Percentiles rank a stretch among this genome's conserved stretches.
These are phyloP conservation scores for Shiraia bambusicola DNA, from an alignment of 2,329 filamentous ascomycete species.

Conservation along the genomic window DNA sequence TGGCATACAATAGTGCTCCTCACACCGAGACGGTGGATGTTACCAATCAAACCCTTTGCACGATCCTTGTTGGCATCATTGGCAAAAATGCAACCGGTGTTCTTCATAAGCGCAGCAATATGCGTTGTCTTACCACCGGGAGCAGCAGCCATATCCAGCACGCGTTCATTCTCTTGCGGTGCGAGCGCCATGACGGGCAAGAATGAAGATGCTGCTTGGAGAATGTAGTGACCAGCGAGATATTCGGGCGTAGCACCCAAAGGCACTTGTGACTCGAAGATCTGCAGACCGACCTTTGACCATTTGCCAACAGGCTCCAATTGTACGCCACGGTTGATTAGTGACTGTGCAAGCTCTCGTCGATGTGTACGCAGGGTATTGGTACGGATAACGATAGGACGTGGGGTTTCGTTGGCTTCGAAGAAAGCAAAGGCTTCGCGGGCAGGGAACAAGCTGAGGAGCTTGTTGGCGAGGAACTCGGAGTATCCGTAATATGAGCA, in stretches of 20 bases:
- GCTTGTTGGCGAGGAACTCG: constrained; percentile 90
- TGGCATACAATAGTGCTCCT: constrained; percentile 95
- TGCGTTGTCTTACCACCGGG: constrained; percentile 96
- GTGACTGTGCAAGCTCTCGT: constrained; percentile 81
- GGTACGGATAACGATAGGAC: constrained; percentile 92
- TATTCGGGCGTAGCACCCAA: constrained; percentile 97
- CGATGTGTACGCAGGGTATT: constrained; percentile 83
- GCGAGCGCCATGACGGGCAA: constrained; percentile 96
- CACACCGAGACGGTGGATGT: constrained; percentile 90
- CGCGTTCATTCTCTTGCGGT: constrained; percentile 87
- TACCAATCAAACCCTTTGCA: constrained; percentile 92
- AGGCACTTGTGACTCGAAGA: constrained; percentile 87
- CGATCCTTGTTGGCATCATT: constrained; percentile 94
- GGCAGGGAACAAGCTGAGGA: constrained; percentile 88
- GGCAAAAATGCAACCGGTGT: constrained; percentile 91
- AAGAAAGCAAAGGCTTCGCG: constrained; percentile 97
- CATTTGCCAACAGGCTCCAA: constrained; percentile 97
- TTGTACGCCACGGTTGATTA: constrained; percentile 95
- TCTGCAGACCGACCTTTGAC: constrained; percentile 95
- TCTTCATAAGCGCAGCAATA: constrained; percentile 95
- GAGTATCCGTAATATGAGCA: constrained; percentile 98
- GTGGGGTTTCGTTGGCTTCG: constrained; percentile 93
- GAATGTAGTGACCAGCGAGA: constrained; percentile 93
- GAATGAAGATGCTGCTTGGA: constrained; percentile 95
- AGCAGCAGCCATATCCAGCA: constrained; percentile 92